These are phyloP conservation scores for Blastobotrys serpentis DNA, from an alignment of 1,139 yeast genomes.

Conservation along the genomic window DNA sequence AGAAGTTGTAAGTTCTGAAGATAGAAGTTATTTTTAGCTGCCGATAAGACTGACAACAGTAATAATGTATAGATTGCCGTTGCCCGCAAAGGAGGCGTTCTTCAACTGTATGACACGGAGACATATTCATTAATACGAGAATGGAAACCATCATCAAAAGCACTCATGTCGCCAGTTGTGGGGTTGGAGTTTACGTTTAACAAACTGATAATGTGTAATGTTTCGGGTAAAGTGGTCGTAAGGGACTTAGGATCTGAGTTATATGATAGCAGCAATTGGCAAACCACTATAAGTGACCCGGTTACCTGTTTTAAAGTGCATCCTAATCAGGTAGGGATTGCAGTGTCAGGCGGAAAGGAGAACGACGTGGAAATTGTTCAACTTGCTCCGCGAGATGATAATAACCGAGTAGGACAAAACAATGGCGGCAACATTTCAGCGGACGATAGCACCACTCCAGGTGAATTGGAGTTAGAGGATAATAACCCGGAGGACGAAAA, in stretches of 20 bases:
- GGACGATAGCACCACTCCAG: conserved; percentile 4
- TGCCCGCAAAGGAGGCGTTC: conserved; percentile 37
- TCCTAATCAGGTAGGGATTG: conserved; percentile 34
- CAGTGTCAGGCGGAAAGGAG: conserved; percentile 48
- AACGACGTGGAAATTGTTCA: conserved; percentile 41
- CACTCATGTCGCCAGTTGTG: conserved; percentile 36
- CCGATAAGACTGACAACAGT: no score
- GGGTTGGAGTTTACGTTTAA: conserved; percentile 38
- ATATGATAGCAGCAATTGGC: conserved; percentile 19
- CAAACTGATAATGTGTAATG: conserved; percentile 46
- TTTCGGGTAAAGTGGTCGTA: conserved; percentile 46
- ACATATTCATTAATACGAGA: conserved; percentile 36
- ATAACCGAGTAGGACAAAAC: conserved; percentile 6
- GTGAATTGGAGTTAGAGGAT: conserved; percentile 6
- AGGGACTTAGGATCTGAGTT: conserved; percentile 47
- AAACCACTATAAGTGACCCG: conserved; percentile 38
- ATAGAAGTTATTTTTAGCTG: no score
- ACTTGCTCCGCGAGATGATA: conserved; percentile 17
- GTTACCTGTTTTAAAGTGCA: conserved; percentile 42
- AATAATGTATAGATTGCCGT: conserved; percentile 34
- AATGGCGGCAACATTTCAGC: conserved; percentile 1
- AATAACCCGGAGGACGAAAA: conserved; percentile 3
- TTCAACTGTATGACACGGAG: conserved; percentile 35
- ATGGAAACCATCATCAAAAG: conserved; percentile 37
- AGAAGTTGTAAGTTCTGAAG: conserved; percentile 30